Base-by-base conservation (phyloP, 129 eudicot species). In the Flaveria robusta region DNA sequence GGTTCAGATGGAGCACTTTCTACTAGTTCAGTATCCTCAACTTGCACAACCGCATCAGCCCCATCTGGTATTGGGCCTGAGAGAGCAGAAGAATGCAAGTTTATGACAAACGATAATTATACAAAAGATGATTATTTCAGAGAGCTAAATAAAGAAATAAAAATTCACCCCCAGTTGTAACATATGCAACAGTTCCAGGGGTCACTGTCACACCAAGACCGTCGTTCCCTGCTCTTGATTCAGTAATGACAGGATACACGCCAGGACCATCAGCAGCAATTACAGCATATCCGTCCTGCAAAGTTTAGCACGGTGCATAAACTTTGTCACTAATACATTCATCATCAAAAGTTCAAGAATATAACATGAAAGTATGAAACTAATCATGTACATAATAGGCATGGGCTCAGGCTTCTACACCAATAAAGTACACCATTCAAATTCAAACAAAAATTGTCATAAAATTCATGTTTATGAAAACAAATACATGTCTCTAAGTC, bases 231-330 rank as follows among this genome's bases (percentile, higher is more conserved):
- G 96, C 98, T 80, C 98, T 86, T 71, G 95, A 93, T 84, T 93
- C 98, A 20, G 95, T 88, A 70, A 93, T 90, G 13, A 93, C 80
- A 4, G 91, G 91, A 81, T 93, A 93, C 45, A 85, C 98, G 74
- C 98, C 96, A 54, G 95, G 96, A n/a, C 98, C 96, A 82, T 93
- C 98, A 22, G 96, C 86, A 70, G 95, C 91, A 78, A 93, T 86
- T 47, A 93, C 92, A 69, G 96, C 98, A 88, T 93, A 93, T 20
- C 98, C 98, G 64, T 90, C 98, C 98, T 93, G 84, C 47, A 73
- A 75, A 68, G 26, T 24, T 65, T 20, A 54, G 3, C 60, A 50
- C 20, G 1, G 56, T 5, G 7, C 16, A 4, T 13, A 50, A 9
- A 42, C 10, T 42, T 42, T 7, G 46, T 42, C 13, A 42, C 46